These are phyloP conservation scores for Aspergillus neoniger DNA, from an alignment of 2,329 filamentous ascomycete species.

Conservation along the genomic window DNA sequence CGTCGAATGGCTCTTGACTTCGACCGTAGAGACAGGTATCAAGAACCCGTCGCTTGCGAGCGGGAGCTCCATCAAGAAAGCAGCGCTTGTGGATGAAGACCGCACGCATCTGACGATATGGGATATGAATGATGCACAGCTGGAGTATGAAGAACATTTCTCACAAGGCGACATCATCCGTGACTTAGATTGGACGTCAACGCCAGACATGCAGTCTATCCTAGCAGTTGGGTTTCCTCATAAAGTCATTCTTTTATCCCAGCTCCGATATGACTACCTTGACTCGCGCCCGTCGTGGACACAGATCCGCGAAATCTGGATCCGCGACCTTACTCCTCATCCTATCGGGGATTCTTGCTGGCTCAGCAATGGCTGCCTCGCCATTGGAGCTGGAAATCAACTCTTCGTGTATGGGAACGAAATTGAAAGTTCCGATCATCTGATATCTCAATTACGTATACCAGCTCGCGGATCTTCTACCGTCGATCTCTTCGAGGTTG, in stretches of 20 bases:
- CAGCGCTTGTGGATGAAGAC: slow-evolving; percentile 74
- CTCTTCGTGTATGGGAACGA: slow-evolving; percentile 79
- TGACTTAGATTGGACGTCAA: slow-evolving; percentile 92
- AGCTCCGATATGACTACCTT: slow-evolving; percentile 89
- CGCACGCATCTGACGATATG: slow-evolving; percentile 82
- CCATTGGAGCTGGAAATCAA: slow-evolving; percentile 88
- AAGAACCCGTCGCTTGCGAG: slow-evolving; percentile 73
- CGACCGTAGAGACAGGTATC: slow-evolving; percentile 77
- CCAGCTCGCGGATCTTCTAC: slow-evolving; percentile 51
- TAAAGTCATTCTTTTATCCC: slow-evolving; percentile 76
- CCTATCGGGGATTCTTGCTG: slow-evolving; percentile 92
- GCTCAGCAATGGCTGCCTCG: slow-evolving; percentile 80
- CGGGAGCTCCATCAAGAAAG: slow-evolving; percentile 83
- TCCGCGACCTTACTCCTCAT: slow-evolving; percentile 79
- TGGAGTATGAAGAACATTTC: slow-evolving; percentile 79
- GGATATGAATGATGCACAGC: slow-evolving; percentile 78
- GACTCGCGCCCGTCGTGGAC: slow-evolving; percentile 90
- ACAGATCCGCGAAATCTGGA: slow-evolving; percentile 77
- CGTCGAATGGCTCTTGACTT: slow-evolving; percentile 81
- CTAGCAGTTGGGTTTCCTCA: slow-evolving; percentile 92
- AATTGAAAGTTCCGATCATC: slow-evolving; percentile 64
- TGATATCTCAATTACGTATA: slow-evolving; percentile 59
- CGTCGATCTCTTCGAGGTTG: slow-evolving; percentile 76
- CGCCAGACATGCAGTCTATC: slow-evolving; percentile 83
- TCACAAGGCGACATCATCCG: slow-evolving; percentile 72